A percentile compares a stretch with the other conserved stretches of the same genome.
These are phyloP conservation scores for Lactarius psammicola DNA, from an alignment of 768 basidiomycete genomes.

Conservation along the genomic window DNA sequence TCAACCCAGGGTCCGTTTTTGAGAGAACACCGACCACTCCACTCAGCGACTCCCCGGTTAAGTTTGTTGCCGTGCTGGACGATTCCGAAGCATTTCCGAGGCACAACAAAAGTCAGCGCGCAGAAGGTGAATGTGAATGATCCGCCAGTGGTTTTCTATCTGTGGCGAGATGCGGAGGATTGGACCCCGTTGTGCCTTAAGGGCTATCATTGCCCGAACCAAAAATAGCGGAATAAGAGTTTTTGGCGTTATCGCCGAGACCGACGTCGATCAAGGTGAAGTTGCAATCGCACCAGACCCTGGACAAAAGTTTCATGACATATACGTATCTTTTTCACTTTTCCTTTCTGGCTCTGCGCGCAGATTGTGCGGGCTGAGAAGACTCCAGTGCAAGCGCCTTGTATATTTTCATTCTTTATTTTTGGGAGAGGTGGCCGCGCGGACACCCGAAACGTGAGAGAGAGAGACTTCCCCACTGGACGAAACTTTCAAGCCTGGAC, in stretches of 20 bases:
- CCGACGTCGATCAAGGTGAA: not conserved
- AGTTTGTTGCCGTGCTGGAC: not conserved
- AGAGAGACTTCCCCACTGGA: not conserved
- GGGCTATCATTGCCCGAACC: not conserved
- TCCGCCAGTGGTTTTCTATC: not conserved
- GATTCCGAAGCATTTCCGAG: not conserved
- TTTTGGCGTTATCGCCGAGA: not conserved
- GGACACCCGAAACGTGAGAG: not conserved
- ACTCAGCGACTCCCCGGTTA: not conserved
- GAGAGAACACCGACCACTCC: not conserved
- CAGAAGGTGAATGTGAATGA: not conserved
- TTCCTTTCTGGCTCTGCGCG: not conserved
- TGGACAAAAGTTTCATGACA: not conserved
- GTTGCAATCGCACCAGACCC: not conserved
- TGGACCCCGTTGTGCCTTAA: not conserved
- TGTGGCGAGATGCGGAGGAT: not conserved
- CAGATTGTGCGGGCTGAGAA: not conserved
- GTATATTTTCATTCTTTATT: not conserved
- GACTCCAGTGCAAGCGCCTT: not conserved
- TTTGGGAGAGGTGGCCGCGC: not conserved
- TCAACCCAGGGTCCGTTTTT: no score
- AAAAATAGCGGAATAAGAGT: no score
- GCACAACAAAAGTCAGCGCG: not conserved
- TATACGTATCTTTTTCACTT: no score
- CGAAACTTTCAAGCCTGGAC: not conserved